Conservation (phyloP, 106 monocot species). For the Apostasia ramifera region DNA sequence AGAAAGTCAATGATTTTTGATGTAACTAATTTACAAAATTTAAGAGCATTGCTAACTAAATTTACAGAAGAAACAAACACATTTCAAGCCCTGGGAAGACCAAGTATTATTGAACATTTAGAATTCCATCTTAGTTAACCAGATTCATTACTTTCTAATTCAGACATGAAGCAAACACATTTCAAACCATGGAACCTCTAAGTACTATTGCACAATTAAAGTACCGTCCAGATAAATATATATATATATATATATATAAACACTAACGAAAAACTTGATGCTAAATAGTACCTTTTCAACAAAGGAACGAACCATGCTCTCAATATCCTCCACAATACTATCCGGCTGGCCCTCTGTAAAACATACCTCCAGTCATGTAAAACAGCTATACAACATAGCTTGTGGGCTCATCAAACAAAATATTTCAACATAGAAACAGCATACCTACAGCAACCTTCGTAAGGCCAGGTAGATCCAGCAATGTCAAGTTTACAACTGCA, state of each 20-base stretch:
- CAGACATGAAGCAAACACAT: too few relatives aligned
- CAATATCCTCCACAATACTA: conserved; percentile 29
- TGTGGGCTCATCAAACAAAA: not conserved
- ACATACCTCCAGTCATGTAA: not conserved
- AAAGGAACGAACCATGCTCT: conserved; percentile 41
- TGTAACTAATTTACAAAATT: too few relatives aligned
- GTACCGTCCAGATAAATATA: too few relatives aligned
- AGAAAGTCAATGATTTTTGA: too few relatives aligned
- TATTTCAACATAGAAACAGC: not conserved
- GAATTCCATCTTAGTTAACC: too few relatives aligned
- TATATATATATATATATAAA: not conserved
- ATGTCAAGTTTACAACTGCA: conserved; percentile 47
- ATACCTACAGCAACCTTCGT: conserved; percentile 55
- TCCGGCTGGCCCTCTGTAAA: conserved; percentile 85
- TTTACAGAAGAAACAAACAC: too few relatives aligned
- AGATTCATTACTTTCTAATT: too few relatives aligned
- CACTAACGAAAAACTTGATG: not conserved
- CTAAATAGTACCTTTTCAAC: conserved; percentile 51
- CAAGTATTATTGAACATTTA: too few relatives aligned
- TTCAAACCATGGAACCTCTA: too few relatives aligned
- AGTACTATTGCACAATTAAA: too few relatives aligned
- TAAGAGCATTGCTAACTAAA: too few relatives aligned
- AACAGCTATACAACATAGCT: not conserved
- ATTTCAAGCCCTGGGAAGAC: too few relatives aligned
- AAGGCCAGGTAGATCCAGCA: conserved; percentile 55